Conservation (phyloP, 139 green algal genomes). For the Ostreobium quekettii region DNA sequence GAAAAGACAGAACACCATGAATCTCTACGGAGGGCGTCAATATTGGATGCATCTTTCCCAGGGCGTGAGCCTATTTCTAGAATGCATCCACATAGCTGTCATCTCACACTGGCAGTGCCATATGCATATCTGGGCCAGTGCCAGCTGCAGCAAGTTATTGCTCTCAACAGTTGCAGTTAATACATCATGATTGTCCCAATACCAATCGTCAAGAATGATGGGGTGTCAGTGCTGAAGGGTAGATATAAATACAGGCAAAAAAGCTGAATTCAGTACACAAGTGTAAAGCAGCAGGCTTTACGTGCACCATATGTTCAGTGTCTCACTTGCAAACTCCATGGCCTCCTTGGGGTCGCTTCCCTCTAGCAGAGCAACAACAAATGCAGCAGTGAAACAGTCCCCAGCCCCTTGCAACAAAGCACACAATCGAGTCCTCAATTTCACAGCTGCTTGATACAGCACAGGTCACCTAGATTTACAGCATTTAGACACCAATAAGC, state of each 20-base stretch:
- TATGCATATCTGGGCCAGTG: too few relatives aligned
- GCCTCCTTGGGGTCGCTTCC: constrained; percentile 44
- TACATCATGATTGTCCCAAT: not conserved
- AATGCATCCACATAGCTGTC: too few relatives aligned
- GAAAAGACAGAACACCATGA: constrained; percentile 3
- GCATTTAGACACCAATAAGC: too few relatives aligned
- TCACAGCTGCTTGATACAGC: too few relatives aligned
- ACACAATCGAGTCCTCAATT: not conserved
- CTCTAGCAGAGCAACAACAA: constrained; percentile 65
- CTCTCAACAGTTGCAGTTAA: not conserved
- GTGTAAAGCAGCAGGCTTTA: not conserved
- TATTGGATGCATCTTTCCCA: not conserved
- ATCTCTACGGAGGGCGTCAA: not conserved
- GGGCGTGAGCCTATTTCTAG: too few relatives aligned
- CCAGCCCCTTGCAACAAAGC: constrained; percentile 56
- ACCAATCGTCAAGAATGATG: not conserved
- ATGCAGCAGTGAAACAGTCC: constrained; percentile 89
- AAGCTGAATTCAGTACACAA: too few relatives aligned
- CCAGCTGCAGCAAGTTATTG: constrained; percentile 13
- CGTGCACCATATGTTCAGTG: not conserved
- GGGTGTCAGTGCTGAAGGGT: not conserved
- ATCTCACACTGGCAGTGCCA: too few relatives aligned
- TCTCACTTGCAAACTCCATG: constrained; percentile 62
- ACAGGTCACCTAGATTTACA: too few relatives aligned
- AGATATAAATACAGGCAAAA: too few relatives aligned